A percentile compares a stretch with the other conserved stretches of the same genome.
These are phyloP conservation scores for Nothophoma quercina DNA, from an alignment of 2,329 filamentous ascomycete genomes.

Conservation along the genomic window DNA sequence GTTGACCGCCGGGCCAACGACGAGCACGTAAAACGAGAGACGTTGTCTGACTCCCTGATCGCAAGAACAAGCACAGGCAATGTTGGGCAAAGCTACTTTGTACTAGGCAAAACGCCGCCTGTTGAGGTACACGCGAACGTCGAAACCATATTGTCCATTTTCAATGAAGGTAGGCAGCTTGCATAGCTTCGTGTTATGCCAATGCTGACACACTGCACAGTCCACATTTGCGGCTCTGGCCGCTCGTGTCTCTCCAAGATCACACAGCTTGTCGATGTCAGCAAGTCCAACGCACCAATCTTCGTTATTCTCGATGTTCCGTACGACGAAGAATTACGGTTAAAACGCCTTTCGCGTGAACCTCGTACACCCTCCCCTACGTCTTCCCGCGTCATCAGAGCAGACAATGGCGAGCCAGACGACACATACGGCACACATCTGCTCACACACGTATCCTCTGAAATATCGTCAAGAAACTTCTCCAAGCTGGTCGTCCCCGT, in stretches of 20 bases:
- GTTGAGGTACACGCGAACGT: constrained; percentile 50
- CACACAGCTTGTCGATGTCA: constrained; percentile 43
- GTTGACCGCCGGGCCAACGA: constrained; percentile 53
- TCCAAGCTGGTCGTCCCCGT: constrained; percentile 52
- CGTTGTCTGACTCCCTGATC: constrained; percentile 44
- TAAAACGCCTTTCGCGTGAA: constrained; percentile 51
- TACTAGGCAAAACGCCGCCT: constrained; percentile 37
- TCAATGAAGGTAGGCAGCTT: constrained; percentile 49
- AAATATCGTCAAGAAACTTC: constrained; percentile 51
- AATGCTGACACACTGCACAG: constrained; percentile 33
- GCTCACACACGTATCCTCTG: constrained; percentile 51
- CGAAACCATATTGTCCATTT: constrained; percentile 50
- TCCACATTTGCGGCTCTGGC: constrained; percentile 52
- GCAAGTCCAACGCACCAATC: constrained; percentile 45
- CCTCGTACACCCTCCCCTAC: constrained; percentile 52
- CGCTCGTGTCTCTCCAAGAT: constrained; percentile 49
- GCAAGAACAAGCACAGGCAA: constrained; percentile 44
- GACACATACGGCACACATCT: constrained; percentile 55
- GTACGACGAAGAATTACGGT: constrained; percentile 52
- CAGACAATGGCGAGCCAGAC: constrained; percentile 47
- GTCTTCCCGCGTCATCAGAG: constrained; percentile 38
- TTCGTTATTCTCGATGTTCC: constrained; percentile 54
- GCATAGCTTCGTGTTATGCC: neutral
- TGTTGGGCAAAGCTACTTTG: constrained; percentile 48
- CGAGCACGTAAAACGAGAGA: constrained; percentile 49